Percentiles rank a stretch among this genome's conserved stretches.
Conservation (phyloP, 2,329 filamentous ascomycete species). For the Aspergillus sp. region DNA sequence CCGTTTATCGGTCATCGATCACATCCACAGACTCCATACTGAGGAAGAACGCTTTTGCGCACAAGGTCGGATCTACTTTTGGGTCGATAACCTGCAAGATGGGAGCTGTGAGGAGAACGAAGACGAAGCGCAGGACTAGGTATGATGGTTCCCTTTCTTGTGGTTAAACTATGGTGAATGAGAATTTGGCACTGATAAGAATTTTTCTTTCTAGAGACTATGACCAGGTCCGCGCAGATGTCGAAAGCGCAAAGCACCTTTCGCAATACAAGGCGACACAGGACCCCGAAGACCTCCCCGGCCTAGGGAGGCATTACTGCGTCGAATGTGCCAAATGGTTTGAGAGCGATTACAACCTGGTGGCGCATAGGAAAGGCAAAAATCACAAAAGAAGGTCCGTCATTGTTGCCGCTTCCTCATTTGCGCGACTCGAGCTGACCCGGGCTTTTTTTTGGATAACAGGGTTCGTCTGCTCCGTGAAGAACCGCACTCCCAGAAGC, state of each 20-base stretch:
- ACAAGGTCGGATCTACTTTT: constrained; percentile 12
- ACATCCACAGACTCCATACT: constrained; percentile 14
- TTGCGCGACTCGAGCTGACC: neutral
- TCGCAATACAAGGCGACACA: constrained; percentile 76
- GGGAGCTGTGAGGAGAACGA: constrained; percentile 67
- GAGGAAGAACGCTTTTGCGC: neutral
- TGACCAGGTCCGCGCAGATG: constrained; percentile 86
- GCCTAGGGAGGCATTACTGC: constrained; percentile 82
- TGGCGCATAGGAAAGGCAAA: constrained; percentile 78
- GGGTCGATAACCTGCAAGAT: constrained; percentile 48
- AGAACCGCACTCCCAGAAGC: constrained; percentile 81
- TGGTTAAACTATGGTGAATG: neutral
- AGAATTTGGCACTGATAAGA: neutral
- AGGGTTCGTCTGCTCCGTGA: constrained; percentile 81
- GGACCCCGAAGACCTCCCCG: constrained; percentile 81
- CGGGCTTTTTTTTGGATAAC: neutral
- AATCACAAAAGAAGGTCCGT: constrained; percentile 80
- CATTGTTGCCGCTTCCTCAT: neutral
- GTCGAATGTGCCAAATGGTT: constrained; percentile 96
- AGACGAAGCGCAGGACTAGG: constrained; percentile 72
- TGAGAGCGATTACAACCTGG: constrained; percentile 76
- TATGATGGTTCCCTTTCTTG: constrained; percentile 34
- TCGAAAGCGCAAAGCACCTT: constrained; percentile 76
- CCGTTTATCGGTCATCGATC: constrained; percentile 37
- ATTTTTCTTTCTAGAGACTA: constrained; percentile 66